Percentiles rank a stretch among this genome's conserved stretches.
These are phyloP conservation scores for Sarcocystis neurona DNA, from an alignment of 169 alveolate species.

Conservation along the genomic window DNA sequence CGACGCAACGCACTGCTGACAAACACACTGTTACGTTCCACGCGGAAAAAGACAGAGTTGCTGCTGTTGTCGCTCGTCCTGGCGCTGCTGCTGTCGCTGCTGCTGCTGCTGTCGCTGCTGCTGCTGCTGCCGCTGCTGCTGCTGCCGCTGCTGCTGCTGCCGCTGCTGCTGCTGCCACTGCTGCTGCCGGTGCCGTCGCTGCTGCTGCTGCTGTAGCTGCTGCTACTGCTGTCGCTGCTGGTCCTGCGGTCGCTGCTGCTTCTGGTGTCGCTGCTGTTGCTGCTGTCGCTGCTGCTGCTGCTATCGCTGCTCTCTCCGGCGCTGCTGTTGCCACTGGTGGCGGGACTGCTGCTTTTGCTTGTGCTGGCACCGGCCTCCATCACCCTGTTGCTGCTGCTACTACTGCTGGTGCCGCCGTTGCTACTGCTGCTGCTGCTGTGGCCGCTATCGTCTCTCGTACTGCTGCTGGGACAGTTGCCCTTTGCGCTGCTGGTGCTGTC, in stretches of 20 bases:
- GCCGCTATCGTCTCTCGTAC: background rate
- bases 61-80: background rate
- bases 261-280: background rate
- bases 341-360: background rate
- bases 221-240: background rate
- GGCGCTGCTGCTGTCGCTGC: background rate
- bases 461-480: background rate
- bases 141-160: background rate
- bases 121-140: background rate
- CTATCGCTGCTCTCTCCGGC: background rate
- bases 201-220: conserved; percentile 32
- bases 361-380: background rate
- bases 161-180: background rate
- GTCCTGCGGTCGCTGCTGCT: background rate
- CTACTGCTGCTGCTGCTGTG: conserved; percentile 37
- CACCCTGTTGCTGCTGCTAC: background rate
- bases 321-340: background rate
- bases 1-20: background rate
- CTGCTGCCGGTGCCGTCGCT: background rate
- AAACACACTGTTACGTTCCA: background rate
- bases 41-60: background rate
- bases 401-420: background rate
- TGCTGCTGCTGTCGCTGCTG: background rate
- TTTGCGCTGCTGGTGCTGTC: background rate
- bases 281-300: background rate